phyloP scores from a whole-genome alignment of 129 eudicot genomes.

The Ambrosia artemisiifolia region DNA sequence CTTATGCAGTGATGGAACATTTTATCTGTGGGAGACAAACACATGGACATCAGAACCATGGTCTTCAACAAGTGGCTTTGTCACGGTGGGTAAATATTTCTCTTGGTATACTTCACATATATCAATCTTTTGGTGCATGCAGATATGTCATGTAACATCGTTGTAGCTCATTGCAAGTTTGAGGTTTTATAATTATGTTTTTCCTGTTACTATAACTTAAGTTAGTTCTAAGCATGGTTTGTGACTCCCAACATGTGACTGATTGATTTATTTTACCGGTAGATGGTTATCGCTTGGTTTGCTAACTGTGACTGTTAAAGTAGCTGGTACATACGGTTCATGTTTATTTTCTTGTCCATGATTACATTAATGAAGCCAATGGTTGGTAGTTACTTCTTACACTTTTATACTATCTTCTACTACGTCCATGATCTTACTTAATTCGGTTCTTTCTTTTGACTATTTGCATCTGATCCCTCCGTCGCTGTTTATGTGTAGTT shows the following conservation, averaged over 20 bases:
- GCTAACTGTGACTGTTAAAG: background rate
- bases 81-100: slow-evolving; percentile 56
- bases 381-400: background rate
- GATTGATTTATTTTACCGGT: background rate
- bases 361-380: background rate
- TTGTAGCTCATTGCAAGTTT: background rate
- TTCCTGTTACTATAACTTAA: background rate
- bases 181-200: background rate
- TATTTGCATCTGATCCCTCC: background rate
- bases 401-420: background rate
- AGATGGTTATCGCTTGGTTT: background rate
- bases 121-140: background rate
- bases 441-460: background rate
- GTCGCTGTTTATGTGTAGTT: background rate
- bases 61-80: slow-evolving; percentile 95
- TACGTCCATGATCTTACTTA: background rate
- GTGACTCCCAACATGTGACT: background rate
- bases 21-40: slow-evolving; percentile 97
- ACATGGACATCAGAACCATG: slow-evolving; percentile 98
- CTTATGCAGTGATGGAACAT: slow-evolving; percentile 84
- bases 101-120: background rate
- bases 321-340: background rate
- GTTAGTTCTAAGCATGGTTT: background rate
- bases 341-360: background rate
- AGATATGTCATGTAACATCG: background rate